Conservation (phyloP, 352 stramenopile genomes). For the Globisporangium splendens region DNA sequence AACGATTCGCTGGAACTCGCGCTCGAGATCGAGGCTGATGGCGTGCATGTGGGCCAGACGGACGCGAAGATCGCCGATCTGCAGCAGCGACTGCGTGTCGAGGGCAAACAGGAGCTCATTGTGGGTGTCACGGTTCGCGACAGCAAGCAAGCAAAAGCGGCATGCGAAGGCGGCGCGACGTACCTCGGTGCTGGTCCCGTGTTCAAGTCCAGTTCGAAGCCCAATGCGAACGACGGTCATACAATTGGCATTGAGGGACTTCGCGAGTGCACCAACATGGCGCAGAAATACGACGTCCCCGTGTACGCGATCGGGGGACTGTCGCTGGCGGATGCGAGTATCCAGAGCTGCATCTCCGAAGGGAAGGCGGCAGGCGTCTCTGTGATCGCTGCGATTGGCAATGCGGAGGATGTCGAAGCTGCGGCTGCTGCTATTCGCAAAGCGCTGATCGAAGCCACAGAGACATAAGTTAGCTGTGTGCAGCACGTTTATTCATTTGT, state of each 20-base stretch:
- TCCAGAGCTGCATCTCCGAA: slow-evolving; percentile 38
- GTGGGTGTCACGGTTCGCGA: slow-evolving; percentile 54
- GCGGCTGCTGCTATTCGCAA: slow-evolving; percentile 23
- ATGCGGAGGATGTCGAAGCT: slow-evolving; percentile 21
- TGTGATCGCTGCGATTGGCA: slow-evolving; percentile 49
- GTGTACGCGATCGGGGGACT: slow-evolving; percentile 54
- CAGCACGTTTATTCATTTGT: neutral
- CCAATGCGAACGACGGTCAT: slow-evolving; percentile 45
- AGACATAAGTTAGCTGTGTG: neutral
- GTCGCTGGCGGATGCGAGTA: slow-evolving; percentile 26
- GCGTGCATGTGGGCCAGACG: slow-evolving; percentile 51
- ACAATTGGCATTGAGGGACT: slow-evolving; percentile 44
- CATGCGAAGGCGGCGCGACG: slow-evolving; percentile 37
- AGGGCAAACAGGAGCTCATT: slow-evolving; percentile 29
- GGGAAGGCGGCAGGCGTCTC: slow-evolving; percentile 37
- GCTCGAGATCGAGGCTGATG: slow-evolving; percentile 40
- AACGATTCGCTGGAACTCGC: slow-evolving; percentile 53
- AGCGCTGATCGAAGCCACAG: slow-evolving; percentile 17
- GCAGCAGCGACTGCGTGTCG: slow-evolving; percentile 13
- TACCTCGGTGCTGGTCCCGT: slow-evolving; percentile 55
- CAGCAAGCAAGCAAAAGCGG: slow-evolving; percentile 29
- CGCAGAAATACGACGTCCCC: slow-evolving; percentile 26
- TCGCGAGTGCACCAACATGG: slow-evolving; percentile 18
- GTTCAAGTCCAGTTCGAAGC: slow-evolving; percentile 51
- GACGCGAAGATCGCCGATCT: slow-evolving; percentile 24